Evolutionary conservation across 768 basidiomycete species (phyloP).

Genomic region (Pleurotus ostreatus): DNA sequence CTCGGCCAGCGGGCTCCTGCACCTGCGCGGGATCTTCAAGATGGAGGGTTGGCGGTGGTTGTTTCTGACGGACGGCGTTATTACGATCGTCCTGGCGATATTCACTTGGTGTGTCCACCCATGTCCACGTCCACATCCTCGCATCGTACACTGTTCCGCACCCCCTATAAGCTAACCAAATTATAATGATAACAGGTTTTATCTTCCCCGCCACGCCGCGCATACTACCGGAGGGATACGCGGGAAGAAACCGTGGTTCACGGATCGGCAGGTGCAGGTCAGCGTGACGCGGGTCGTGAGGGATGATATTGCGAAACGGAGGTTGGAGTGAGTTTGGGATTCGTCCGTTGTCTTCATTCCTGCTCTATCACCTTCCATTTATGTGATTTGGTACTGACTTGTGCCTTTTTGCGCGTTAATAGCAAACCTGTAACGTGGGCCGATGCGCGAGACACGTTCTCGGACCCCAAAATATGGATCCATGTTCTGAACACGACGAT

Average conservation of each 20-base stretch:
- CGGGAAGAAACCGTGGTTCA: conserved; percentile 2
- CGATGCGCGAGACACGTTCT: conserved; percentile 1
- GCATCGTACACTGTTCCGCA: not conserved
- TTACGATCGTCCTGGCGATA: not conserved
- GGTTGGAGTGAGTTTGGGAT: not conserved
- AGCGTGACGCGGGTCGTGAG: conserved; percentile 6
- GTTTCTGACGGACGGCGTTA: not conserved
- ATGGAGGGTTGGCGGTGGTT: conserved; percentile 7
- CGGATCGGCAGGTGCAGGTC: conserved; percentile 4
- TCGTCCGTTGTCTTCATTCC: not conserved
- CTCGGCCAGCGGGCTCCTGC: conserved; percentile 1
- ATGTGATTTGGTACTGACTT: not conserved
- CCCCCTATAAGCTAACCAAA: not conserved
- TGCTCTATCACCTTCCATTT: not conserved
- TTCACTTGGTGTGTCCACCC: not conserved
- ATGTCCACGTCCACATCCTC: no score
- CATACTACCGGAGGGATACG: not conserved
- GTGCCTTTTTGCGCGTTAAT: not conserved
- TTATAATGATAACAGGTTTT: not conserved
- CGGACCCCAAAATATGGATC: conserved; percentile 4
- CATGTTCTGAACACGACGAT: conserved; percentile 6
- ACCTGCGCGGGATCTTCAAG: conserved; percentile 4
- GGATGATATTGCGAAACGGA: conserved; percentile 3
- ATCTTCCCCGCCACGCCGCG: conserved; percentile 3
- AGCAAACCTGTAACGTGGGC: conserved; percentile 5